Base-by-base conservation (phyloP, 371 early-diverging fungal genomes). In the Saksenaea vasiformis region DNA sequence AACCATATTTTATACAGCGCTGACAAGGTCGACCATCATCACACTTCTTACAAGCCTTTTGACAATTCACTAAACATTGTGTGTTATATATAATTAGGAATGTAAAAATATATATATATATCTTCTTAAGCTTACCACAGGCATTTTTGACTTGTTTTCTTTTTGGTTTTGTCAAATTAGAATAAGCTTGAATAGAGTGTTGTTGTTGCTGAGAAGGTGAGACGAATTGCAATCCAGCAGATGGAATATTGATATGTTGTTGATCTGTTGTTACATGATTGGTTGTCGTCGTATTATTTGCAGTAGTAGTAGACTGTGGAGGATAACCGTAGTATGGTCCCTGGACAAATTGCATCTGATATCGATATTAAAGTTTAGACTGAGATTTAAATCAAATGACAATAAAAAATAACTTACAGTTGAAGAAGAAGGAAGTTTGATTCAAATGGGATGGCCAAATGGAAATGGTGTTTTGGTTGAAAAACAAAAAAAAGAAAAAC, bases 1-100 rank as follows among this genome's bases (percentile, higher is more conserved):
- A 68, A 34, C 87, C 90, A 65, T 90, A 87, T 61, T 89, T 90
- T 64, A 91, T 73, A 66, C 96, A 96, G 22, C 96, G 90, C 62
- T 80, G 78, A 71, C 96, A 96, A 4, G 96, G 96, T 58, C 96
- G 80, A 17, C 83, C 87, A 59, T 93, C 89, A 66, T 93, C 94
- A 68, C 96, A 96, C 72, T 93, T 95, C 74, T 96, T 96, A 74
- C 96, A 96, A 0, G 95, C 94, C 64, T 89, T 90, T 79, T 94
- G 92, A 68, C 96, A 96, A 64, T 95, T 93, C 59, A 90, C 91
- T 85, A 59, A n/a, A 41, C 4, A 47, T 7, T 1, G 19, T 7
- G 15, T 1, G 44, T 15, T 10, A 47, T n/a, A 22, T 10, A n/a
- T 7, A 47, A 17, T 0, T n/a, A 41, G 14, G 19, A 0, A 41